Conservation (phyloP, 208 protist genomes). For the Phytomonas serpens region DNA sequence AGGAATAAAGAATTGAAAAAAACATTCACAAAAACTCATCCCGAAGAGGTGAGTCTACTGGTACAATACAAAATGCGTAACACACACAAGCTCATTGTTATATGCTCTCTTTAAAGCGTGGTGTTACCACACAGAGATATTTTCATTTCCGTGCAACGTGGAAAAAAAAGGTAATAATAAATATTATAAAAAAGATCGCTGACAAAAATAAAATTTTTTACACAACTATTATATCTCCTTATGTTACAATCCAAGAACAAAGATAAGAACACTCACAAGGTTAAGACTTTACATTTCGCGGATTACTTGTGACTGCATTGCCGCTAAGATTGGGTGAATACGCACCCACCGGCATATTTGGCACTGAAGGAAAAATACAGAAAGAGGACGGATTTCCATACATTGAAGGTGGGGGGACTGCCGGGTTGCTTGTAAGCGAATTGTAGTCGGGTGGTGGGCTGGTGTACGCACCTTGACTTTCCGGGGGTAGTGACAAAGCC, state of each 20-base stretch:
- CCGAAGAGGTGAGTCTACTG: background rate
- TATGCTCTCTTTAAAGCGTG: background rate
- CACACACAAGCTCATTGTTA: background rate
- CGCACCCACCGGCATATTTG: background rate
- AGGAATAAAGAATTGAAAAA: constrained; percentile 1
- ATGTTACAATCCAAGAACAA: background rate
- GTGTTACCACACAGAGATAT: background rate
- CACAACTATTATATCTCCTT: background rate
- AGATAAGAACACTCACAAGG: background rate
- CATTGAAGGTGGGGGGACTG: background rate
- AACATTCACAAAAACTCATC: background rate
- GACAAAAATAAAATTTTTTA: background rate
- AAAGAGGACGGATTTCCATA: background rate
- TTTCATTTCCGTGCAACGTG: background rate
- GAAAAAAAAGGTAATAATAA: background rate
- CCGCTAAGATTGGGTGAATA: background rate
- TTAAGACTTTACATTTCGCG: background rate
- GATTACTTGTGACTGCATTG: background rate
- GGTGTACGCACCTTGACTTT: background rate
- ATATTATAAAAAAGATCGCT: background rate
- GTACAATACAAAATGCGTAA: background rate
- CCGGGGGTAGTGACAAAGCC: background rate
- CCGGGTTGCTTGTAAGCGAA: background rate
- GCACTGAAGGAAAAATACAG: background rate
- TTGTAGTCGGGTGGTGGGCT: background rate